Conservation (phyloP, 129 eudicot genomes). For the Helianthus tuberosus region DNA sequence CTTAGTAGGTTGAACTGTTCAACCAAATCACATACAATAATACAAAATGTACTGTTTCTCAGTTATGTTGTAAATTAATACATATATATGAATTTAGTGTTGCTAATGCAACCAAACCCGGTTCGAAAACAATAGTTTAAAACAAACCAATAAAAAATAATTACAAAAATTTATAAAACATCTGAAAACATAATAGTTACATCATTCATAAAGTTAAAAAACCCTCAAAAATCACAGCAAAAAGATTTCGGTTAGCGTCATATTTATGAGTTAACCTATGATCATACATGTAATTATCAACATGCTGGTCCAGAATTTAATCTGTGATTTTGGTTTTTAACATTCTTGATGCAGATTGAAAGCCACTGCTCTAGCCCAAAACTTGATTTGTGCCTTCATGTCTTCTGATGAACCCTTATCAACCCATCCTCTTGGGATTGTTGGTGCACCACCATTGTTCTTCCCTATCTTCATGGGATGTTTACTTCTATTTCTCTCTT, state of each 20-base stretch:
- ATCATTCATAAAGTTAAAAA: conserved; percentile 18
- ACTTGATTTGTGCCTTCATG: conserved; percentile 83
- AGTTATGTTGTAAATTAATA: too few species aligned
- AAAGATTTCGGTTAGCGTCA: conserved; percentile 23
- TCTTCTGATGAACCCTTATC: conserved; percentile 64
- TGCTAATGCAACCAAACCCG: too few species aligned
- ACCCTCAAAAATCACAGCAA: conserved; percentile 20
- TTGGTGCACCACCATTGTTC: conserved; percentile 42
- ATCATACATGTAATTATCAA: conserved; percentile 25
- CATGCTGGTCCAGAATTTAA: conserved; percentile 17
- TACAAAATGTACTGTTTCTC: too few species aligned
- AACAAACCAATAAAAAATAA: not conserved
- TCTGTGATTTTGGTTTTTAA: conserved; percentile 17
- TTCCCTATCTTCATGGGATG: conserved; percentile 32
- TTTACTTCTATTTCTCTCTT: conserved; percentile 28
- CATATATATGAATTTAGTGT: too few species aligned
- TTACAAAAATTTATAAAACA: not conserved
- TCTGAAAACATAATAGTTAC: conserved; percentile 1
- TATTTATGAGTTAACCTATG: conserved; percentile 26
- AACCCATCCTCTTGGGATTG: conserved; percentile 40
- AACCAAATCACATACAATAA: too few species aligned
- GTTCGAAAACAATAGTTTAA: not conserved
- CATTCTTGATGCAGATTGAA: conserved; percentile 70
- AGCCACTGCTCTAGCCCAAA: conserved; percentile 94
- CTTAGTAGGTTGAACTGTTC: too few species aligned